Conservation (phyloP, 2,329 filamentous ascomycete species). For the Sporothrix dimorphospora region DNA sequence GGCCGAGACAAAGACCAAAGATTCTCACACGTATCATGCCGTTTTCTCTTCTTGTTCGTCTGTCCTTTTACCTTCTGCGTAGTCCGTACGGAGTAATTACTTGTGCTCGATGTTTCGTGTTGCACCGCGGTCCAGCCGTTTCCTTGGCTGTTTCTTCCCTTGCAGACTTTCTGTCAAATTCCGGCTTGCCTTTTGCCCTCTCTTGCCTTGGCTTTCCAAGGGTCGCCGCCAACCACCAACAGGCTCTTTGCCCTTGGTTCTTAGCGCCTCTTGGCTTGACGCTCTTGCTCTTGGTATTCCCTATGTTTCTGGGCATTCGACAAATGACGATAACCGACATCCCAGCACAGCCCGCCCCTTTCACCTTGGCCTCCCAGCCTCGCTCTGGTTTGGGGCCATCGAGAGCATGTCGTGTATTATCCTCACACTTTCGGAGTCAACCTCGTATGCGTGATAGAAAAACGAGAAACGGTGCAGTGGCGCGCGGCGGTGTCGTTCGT, state of each 20-base stretch:
- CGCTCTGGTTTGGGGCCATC: background rate
- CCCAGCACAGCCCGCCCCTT: constrained; percentile 8
- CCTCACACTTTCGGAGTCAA: background rate
- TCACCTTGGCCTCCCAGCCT: constrained; percentile 1
- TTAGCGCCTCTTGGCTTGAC: constrained; percentile 18
- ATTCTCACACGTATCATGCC: background rate
- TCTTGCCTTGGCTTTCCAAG: background rate
- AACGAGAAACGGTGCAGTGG: background rate
- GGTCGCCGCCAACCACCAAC: background rate
- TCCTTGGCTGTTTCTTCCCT: constrained; percentile 8
- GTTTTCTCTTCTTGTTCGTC: background rate
- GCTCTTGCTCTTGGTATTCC: constrained; percentile 12
- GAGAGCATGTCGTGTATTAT: background rate
- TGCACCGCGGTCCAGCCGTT: background rate
- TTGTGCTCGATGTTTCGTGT: background rate
- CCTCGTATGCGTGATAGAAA: background rate
- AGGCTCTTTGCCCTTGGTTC: background rate
- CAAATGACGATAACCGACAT: constrained; percentile 26
- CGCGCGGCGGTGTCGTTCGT: background rate
- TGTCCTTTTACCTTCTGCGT: background rate
- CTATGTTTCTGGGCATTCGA: background rate
- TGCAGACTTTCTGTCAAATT: background rate
- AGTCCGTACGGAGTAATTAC: no score
- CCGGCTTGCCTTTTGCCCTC: background rate
- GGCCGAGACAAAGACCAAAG: background rate